These are phyloP conservation scores for Ophiostoma piceae DNA, from an alignment of 2,329 filamentous ascomycete species.

Conservation along the genomic window DNA sequence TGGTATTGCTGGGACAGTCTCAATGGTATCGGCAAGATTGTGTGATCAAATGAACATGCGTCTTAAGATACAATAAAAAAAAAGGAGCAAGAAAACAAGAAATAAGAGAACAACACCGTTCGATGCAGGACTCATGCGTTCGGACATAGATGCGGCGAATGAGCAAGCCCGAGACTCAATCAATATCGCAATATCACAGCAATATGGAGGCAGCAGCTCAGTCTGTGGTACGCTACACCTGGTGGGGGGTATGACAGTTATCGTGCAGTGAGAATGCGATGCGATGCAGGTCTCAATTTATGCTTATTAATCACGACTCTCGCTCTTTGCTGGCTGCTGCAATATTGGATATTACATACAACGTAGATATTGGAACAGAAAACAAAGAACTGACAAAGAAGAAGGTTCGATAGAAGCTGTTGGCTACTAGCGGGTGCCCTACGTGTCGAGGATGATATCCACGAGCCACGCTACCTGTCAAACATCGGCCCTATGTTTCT, in stretches of 20 bases:
- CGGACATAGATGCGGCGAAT: too few species aligned
- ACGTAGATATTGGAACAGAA: not conserved
- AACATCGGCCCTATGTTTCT: too few species aligned
- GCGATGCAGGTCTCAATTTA: not conserved
- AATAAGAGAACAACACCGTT: too few species aligned
- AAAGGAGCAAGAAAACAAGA: too few species aligned
- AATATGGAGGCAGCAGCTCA: not conserved
- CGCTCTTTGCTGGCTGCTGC: not conserved
- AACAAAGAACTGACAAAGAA: not conserved
- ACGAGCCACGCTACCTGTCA: too few species aligned
- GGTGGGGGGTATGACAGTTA: conserved; percentile 6
- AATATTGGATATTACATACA: not conserved
- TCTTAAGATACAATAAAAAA: too few species aligned
- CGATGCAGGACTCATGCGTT: too few species aligned
- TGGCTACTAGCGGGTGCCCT: not conserved
- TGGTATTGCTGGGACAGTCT: too few species aligned
- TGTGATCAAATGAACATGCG: too few species aligned
- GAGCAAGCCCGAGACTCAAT: not conserved
- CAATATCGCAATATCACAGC: not conserved
- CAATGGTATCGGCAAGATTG: too few species aligned
- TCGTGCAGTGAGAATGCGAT: not conserved
- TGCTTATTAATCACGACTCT: not conserved
- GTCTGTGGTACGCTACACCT: not conserved
- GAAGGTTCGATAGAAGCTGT: not conserved
- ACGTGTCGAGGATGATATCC: not conserved